Conservation (phyloP, 2,329 filamentous ascomycete species). For the Botrytis elliptica region DNA sequence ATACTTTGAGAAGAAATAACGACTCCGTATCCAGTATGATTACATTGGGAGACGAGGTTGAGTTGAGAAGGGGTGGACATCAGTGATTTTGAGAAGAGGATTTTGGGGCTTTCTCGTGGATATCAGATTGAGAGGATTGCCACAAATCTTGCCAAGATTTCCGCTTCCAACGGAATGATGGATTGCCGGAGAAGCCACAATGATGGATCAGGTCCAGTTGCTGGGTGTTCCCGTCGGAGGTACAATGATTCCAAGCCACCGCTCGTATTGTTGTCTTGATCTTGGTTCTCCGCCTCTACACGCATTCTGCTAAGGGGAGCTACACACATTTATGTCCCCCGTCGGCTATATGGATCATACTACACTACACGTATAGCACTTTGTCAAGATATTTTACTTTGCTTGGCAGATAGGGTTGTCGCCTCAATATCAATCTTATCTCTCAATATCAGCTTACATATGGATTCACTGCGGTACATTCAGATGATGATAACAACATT, state of each 20-base stretch:
- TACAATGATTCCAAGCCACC: not conserved
- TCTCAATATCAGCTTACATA: not conserved
- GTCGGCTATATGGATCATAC: not conserved
- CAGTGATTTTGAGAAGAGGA: not conserved
- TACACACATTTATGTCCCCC: not conserved
- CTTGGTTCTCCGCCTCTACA: not conserved
- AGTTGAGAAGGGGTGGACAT: not conserved
- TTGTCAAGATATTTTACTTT: not conserved
- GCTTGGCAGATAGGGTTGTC: not conserved
- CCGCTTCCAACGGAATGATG: not conserved
- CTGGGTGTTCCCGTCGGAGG: not conserved
- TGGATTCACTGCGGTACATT: not conserved
- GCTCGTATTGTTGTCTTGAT: not conserved
- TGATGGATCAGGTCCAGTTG: not conserved
- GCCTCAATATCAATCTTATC: not conserved
- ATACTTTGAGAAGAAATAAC: not conserved
- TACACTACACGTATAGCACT: not conserved
- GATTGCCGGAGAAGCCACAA: not conserved
- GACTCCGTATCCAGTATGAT: not conserved
- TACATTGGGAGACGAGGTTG: not conserved
- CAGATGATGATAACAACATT: not conserved
- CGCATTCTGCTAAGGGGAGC: not conserved
- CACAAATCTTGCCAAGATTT: not conserved
- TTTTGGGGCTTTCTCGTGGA: not conserved
- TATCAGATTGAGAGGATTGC: not conserved